Evolutionary conservation across 345 rosid species (phyloP).

Genomic region (Corchorus capsularis): DNA sequence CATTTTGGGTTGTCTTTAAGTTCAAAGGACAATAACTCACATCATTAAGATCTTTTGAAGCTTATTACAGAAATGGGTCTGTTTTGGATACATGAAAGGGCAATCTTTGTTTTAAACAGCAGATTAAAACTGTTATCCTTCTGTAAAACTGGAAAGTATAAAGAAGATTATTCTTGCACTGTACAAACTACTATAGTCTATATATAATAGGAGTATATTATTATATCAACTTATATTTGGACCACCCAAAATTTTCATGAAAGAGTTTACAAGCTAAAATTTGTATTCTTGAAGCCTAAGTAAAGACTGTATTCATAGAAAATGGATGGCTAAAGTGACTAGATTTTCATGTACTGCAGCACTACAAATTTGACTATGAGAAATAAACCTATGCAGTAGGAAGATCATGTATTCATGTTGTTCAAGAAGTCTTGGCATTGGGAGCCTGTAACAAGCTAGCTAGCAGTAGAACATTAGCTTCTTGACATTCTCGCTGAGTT

Average conservation of each 20-base stretch:
- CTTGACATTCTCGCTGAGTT: constrained; percentile 79
- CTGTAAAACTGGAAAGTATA: not conserved
- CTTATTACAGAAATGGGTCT: not conserved
- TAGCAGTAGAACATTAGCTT: constrained; percentile 96
- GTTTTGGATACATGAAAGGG: not conserved
- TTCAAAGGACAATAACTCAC: no score
- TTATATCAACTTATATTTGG: not conserved
- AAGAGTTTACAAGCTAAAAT: not conserved
- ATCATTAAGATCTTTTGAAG: not conserved
- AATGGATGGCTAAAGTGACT: not conserved
- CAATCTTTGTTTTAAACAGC: not conserved
- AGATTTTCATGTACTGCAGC: not conserved
- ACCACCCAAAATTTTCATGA: not conserved
- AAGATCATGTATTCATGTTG: constrained; percentile 14
- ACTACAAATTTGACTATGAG: not conserved
- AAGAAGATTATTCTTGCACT: not conserved
- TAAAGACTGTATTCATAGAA: not conserved
- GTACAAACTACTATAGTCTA: not conserved
- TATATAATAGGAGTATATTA: not conserved
- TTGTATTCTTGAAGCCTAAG: not conserved
- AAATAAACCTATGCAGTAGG: not conserved
- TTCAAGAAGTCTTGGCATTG: constrained; percentile 15
- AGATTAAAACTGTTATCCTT: not conserved
- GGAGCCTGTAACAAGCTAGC: constrained; percentile 40
- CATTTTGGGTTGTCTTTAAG: not conserved